Evolutionary conservation across 805 yeast species (phyloP).

Genomic region (Teunomyces atbi): DNA sequence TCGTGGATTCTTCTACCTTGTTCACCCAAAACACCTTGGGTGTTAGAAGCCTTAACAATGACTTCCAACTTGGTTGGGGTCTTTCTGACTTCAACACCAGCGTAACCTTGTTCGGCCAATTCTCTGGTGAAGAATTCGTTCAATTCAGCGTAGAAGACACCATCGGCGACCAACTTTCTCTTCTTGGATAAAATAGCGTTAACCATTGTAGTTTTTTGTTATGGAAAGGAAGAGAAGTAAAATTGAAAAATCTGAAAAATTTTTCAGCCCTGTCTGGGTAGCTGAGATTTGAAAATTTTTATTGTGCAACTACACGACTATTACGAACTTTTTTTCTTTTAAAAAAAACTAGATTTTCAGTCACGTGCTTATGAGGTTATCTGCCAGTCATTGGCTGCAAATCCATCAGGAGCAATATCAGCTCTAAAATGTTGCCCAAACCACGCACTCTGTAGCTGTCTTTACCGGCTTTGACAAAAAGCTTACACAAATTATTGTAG

Average conservation of each 20-base stretch:
- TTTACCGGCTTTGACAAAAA: constrained; percentile 1
- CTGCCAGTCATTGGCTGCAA: background rate
- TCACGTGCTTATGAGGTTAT: background rate
- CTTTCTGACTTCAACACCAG: constrained; percentile 99
- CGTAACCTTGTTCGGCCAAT: constrained; percentile 99
- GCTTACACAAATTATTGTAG: background rate
- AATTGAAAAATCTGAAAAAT: background rate
- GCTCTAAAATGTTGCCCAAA: background rate
- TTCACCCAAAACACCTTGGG: constrained; percentile 98
- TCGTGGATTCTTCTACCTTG: constrained; percentile 99
- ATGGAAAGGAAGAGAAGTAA: background rate
- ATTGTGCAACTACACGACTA: background rate
- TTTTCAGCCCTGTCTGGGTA: background rate
- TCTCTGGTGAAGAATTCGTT: constrained; percentile 99
- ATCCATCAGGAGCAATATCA: background rate
- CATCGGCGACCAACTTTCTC: constrained; percentile 99
- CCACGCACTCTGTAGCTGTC: background rate
- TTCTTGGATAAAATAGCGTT: constrained; percentile 76
- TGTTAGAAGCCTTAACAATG: constrained; percentile 98
- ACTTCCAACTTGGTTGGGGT: constrained; percentile 98
- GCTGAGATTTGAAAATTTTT: background rate
- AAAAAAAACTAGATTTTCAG: background rate
- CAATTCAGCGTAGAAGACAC: constrained; percentile 99
- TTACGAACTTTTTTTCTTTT: background rate
- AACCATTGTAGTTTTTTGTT: constrained; percentile 20